These are phyloP conservation scores for Mycena kentingensis DNA, from an alignment of 768 basidiomycete species.

Conservation along the genomic window DNA sequence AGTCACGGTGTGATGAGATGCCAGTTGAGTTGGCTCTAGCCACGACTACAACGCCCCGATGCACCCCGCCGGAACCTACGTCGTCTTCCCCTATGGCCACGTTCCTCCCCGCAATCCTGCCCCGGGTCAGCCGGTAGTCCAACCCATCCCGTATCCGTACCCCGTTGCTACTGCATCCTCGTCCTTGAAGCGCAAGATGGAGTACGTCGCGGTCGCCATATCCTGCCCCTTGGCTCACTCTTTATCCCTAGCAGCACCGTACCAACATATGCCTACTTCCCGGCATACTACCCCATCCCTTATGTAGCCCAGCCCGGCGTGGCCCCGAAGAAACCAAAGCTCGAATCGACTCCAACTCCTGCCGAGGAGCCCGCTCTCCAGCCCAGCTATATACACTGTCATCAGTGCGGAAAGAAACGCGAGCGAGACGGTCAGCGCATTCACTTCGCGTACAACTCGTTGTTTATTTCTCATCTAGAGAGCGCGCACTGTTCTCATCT, in stretches of 20 bases:
- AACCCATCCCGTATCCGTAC: conserved; percentile 21
- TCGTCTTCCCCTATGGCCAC: conserved; percentile 25
- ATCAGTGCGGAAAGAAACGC: conserved; percentile 70
- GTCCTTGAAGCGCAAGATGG: conserved; percentile 53
- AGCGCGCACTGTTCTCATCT: conserved; percentile 40
- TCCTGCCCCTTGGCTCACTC: too few relatives aligned
- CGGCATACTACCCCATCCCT: conserved; percentile 32
- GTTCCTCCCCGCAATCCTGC: too few relatives aligned
- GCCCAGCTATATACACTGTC: conserved; percentile 56
- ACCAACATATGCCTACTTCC: conserved; percentile 20
- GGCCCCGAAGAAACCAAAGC: conserved; percentile 20
- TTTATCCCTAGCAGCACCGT: too few relatives aligned
- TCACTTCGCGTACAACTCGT: conserved; percentile 9
- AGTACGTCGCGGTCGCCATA: conserved; percentile 36
- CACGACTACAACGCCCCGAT: too few relatives aligned
- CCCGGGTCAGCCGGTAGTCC: too few relatives aligned
- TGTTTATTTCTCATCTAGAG: conserved; percentile 22
- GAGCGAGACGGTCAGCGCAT: conserved; percentile 46
- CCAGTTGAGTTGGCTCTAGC: too few relatives aligned
- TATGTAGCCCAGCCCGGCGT: conserved; percentile 23
- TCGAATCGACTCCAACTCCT: conserved; percentile 19
- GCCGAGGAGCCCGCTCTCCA: conserved; percentile 15
- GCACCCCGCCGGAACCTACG: too few relatives aligned
- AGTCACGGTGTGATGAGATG: too few relatives aligned
- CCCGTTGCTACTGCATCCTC: conserved; percentile 25